Base-by-base conservation (phyloP, 805 yeast species). In the Ascoidea tarda region DNA sequence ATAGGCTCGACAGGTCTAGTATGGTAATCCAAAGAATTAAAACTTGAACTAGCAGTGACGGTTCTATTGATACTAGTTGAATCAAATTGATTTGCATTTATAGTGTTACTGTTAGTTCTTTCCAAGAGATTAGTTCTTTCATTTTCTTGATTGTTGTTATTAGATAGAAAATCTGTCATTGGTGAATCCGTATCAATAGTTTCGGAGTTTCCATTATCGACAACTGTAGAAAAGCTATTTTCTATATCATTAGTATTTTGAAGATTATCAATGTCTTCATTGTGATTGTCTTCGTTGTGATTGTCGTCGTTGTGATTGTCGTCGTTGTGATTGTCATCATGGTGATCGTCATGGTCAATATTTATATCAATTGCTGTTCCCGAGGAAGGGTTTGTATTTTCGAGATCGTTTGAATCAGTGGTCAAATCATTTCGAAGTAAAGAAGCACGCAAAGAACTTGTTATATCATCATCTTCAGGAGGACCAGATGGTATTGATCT, bases 401-500 rank as follows among this genome's bases (percentile, higher is more conserved):
- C 46, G n/a, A 42, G 14, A 42, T 42, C 28, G 6, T 33, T 33
- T 33, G 46, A 32, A 42, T 49, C n/a, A 42, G 10, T n/a, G 47
- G 32, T 38, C 16, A 49, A 14, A 8, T 44, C 21, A 32, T 50
- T 44, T 16, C 44, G 44, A 28, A 48, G 46, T 10, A 48, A 21
- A n/a, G 21, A 6, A 14, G 51, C 50, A 46, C 49, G 51, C 6
- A 48, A 16, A 6, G 54, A 16, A 3, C 47, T 49, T 16, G 52
- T 42, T 48, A 44, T 53, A 47, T 46, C 50, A 28, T 49, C 48
- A n/a, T 48, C 53, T 46, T 21, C 31, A 8, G 16, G 8, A 10
- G 31, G n/a, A 46, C 21, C 56, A 14, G 60, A 62, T 16, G 58
- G 56, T 3, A 62, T 71, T 0, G 78, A 72, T 6, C 79, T 62